phyloP scores from a whole-genome alignment of 495 filamentous ascomycete genomes.

The Trichoderma asperelloides region DNA sequence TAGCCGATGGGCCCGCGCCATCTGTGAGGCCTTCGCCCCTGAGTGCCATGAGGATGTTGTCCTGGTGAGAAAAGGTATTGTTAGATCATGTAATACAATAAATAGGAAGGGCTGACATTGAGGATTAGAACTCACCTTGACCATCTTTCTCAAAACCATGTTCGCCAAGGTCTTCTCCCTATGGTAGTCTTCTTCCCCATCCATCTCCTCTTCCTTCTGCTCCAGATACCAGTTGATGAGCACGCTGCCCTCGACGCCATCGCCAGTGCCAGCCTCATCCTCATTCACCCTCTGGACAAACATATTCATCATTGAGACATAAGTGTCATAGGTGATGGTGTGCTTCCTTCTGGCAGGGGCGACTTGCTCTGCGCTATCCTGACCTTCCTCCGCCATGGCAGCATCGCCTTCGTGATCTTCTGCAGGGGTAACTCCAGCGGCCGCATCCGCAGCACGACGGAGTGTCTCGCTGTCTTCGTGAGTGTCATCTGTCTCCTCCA shows the following conservation, averaged over 20 bases:
- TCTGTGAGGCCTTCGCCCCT: slow-evolving; percentile 69
- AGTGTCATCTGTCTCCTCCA: slow-evolving; percentile 65
- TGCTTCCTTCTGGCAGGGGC: slow-evolving; percentile 54
- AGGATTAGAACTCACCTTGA: slow-evolving; percentile 60
- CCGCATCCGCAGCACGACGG: slow-evolving; percentile 35
- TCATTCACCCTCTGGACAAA: slow-evolving; percentile 63
- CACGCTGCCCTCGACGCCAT: slow-evolving; percentile 82
- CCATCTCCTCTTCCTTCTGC: slow-evolving; percentile 78
- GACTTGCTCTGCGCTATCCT: slow-evolving; percentile 16
- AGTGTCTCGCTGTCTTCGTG: slow-evolving; percentile 27
- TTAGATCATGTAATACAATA: background rate
- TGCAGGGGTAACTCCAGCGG: slow-evolving; percentile 45
- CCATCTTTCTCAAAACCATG: slow-evolving; percentile 92
- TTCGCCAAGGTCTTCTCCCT: slow-evolving; percentile 64
- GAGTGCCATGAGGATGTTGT: slow-evolving; percentile 87
- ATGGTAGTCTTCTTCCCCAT: slow-evolving; percentile 69
- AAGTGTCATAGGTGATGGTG: slow-evolving; percentile 93
- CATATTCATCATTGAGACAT: slow-evolving; percentile 78
- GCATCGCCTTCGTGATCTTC: slow-evolving; percentile 51
- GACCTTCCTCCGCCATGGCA: slow-evolving; percentile 24
- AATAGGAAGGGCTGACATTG: background rate
- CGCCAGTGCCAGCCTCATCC: slow-evolving; percentile 71
- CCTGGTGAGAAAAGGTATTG: slow-evolving; percentile 41
- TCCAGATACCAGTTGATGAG: slow-evolving; percentile 90
- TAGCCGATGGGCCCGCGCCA: slow-evolving; percentile 33